Base-by-base conservation (phyloP, 192 early-diverging fungal species). In the Glomus cerebriforme region DNA sequence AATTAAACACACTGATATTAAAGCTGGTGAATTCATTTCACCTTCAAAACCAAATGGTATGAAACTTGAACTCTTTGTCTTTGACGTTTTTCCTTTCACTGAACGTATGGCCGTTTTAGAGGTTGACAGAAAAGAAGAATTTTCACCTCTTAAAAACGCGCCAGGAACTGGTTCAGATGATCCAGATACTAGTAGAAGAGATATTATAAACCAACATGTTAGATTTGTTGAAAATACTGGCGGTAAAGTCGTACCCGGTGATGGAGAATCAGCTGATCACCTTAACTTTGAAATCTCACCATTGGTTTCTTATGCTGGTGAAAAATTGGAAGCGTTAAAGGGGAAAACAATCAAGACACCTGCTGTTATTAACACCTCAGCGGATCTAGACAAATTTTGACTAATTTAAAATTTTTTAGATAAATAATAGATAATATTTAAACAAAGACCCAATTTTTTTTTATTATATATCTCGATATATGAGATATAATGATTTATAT, bases 61-160 rank as follows among this genome's bases (percentile, higher is more conserved):
- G 91, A 99, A 99, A 87, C 90, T 99, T 17, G 98, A 99, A 88
- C 90, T 96, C 80, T 99, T 99, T 86, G 97, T 99, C 59, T 99
- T 99, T 92, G 98, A 99, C 84, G 97, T 99, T 13, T 96, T 99
- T 85, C 97, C 98, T 31, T 96, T 92, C 79, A 92, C 93, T 32
- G 84, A 97, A 75, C 79, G 86, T 54, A 89, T 99, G 88, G 95
- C 97, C 35, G 96, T 98, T 43, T 88, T 99, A 59, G 96, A 99
- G 82, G 92, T 93, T 49, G 92, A 93, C 66, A 93, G 98, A 68
- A 90, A 89, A 43, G 98, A 99, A 70, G 97, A 99, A 87, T 99
- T 99, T 81, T 95, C 94, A 24, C 98, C 98, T 24, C 85, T 99
- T 66, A 99, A 99, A 91, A 99, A 99, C 81, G 97, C 95, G 10